phyloP scores from a whole-genome alignment of 139 green algal species.

The Nannochloris sp. region DNA sequence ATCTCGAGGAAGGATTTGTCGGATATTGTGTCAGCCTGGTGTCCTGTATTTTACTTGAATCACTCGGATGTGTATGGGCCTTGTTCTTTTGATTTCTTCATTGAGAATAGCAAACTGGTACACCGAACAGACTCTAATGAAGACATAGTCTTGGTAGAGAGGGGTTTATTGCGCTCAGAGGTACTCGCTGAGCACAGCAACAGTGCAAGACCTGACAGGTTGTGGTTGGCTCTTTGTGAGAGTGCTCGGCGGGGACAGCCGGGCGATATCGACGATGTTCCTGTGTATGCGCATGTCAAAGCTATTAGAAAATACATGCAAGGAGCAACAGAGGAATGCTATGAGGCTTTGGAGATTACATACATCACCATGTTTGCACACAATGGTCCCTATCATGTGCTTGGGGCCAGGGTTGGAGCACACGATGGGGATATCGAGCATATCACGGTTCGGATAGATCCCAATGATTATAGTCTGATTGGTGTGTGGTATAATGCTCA shows the following conservation, averaged over 20 bases:
- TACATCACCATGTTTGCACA: constrained; percentile 41
- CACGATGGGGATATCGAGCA: constrained; percentile 51
- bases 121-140: neutral
- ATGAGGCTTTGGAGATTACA: constrained; percentile 34
- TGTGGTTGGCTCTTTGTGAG: constrained; percentile 19
- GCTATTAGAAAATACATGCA: neutral
- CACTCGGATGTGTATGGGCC: constrained; percentile 26
- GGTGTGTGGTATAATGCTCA: constrained; percentile 47
- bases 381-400: constrained; percentile 34
- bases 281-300: constrained; percentile 35
- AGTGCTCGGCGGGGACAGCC: constrained; percentile 9
- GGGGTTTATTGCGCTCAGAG: neutral
- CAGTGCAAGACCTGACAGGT: neutral
- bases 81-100: constrained; percentile 29
- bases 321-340: neutral
- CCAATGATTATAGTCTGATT: constrained; percentile 15
- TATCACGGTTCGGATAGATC: constrained; percentile 32
- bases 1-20: neutral
- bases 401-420: constrained; percentile 19
- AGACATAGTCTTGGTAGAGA: constrained; percentile 6
- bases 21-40: neutral
- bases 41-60: constrained; percentile 15
- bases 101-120: constrained; percentile 17
- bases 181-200: constrained; percentile 11
- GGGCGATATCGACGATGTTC: constrained; percentile 26